Percentiles rank a stretch among this genome's conserved stretches.
Conservation (phyloP, 23 red algal genomes). For the Gracilaria caudata region DNA sequence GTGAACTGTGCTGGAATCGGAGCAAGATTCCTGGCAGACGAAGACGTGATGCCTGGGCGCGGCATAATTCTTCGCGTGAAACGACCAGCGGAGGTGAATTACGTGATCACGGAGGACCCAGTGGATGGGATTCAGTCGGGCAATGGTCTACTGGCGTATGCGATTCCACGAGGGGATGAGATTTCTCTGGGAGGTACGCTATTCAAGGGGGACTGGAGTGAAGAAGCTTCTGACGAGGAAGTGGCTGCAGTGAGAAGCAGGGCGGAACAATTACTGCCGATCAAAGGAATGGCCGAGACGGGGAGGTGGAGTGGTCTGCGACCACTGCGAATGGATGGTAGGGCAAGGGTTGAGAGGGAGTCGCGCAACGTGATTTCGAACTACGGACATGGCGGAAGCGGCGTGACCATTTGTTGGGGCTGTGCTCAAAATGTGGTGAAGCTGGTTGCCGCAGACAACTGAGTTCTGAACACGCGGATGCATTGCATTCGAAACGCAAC, state of each 20-base stretch:
- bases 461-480: no score
- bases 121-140: slow-evolving; percentile 11
- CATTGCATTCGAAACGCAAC: no score
- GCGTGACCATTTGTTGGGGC: slow-evolving; percentile 89
- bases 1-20: slow-evolving; percentile 82
- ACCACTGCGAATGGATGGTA: slow-evolving; percentile 65
- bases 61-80: slow-evolving; percentile 63
- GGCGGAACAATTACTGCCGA: slow-evolving; percentile 45
- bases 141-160: slow-evolving; percentile 58
- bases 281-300: slow-evolving; percentile 31
- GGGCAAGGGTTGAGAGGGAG: slow-evolving; percentile 25
- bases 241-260: slow-evolving; percentile 45
- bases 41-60: slow-evolving; percentile 65
- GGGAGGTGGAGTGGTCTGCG: slow-evolving; percentile 77
- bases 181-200: slow-evolving; percentile 69
- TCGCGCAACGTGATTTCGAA: slow-evolving; percentile 63
- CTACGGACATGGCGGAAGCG: slow-evolving; percentile 89
- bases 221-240: slow-evolving; percentile 54
- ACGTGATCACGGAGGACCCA: slow-evolving; percentile 35
- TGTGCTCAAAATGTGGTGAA: slow-evolving; percentile 73
- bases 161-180: slow-evolving; percentile 60
- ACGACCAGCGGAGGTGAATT: slow-evolving; percentile 20
- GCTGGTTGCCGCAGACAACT: slow-evolving; percentile 35
- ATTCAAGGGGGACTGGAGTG: slow-evolving; percentile 74
- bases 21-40: slow-evolving; percentile 57